A percentile compares a stretch with the other conserved stretches of the same genome.
These are phyloP conservation scores for Colletotrichum higginsianum DNA, from an alignment of 2,329 filamentous ascomycete genomes.

Conservation along the genomic window DNA sequence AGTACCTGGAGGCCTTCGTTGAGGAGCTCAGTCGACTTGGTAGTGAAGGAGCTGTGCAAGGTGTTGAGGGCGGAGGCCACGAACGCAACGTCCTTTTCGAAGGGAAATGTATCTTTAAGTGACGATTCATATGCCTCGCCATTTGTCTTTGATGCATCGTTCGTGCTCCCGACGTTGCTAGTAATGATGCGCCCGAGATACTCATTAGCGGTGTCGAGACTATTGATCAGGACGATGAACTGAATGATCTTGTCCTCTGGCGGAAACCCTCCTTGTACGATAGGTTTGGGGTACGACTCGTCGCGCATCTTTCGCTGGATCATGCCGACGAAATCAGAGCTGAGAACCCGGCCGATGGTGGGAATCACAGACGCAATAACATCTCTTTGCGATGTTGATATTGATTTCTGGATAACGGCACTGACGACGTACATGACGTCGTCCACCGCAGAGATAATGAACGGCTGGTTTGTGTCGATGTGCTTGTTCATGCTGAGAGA, in stretches of 20 bases:
- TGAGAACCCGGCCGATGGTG: slow-evolving; percentile 83
- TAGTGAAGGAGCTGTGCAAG: slow-evolving; percentile 80
- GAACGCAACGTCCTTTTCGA: slow-evolving; percentile 80
- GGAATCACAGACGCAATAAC: slow-evolving; percentile 85
- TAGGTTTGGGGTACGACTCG: slow-evolving; percentile 88
- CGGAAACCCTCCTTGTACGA: slow-evolving; percentile 84
- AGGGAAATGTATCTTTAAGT: slow-evolving; percentile 81
- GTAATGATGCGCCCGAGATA: slow-evolving; percentile 91
- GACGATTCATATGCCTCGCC: slow-evolving; percentile 56
- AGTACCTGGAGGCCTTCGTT: slow-evolving; percentile 88
- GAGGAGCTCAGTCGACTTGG: slow-evolving; percentile 86
- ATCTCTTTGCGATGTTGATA: slow-evolving; percentile 87
- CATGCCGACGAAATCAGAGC: slow-evolving; percentile 95
- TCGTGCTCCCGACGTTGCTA: slow-evolving; percentile 69
- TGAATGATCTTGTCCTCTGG: slow-evolving; percentile 90
- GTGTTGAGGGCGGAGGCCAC: slow-evolving; percentile 78
- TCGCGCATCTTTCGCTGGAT: slow-evolving; percentile 98
- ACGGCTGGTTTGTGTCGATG: slow-evolving; percentile 84
- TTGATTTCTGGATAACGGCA: slow-evolving; percentile 86
- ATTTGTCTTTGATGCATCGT: slow-evolving; percentile 52
- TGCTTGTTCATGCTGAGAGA: slow-evolving; percentile 81
- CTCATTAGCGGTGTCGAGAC: slow-evolving; percentile 91
- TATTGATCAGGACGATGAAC: slow-evolving; percentile 96
- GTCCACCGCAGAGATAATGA: slow-evolving; percentile 95
- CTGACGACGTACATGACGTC: slow-evolving; percentile 99